Evolutionary conservation across 1,284 basidiomycete genomes (phyloP).

Genomic region (Ustilago curta): DNA sequence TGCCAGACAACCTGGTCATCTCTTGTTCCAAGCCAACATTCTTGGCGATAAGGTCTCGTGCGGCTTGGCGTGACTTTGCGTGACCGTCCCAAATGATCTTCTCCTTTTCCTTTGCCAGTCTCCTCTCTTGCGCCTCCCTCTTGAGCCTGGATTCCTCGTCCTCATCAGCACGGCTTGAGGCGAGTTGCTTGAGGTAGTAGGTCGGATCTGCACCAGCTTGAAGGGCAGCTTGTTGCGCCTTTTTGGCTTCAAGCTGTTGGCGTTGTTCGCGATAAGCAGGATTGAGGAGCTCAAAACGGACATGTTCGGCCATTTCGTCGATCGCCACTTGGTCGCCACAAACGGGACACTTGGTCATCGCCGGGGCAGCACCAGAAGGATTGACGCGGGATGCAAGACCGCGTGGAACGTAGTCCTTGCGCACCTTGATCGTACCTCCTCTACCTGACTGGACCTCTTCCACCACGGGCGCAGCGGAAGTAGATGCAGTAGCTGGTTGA

Average conservation of each 20-base stretch:
- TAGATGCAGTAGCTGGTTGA: conserved; percentile 5
- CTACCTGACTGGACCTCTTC: conserved; percentile 25
- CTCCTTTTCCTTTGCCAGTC: conserved; percentile 62
- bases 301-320: conserved; percentile 95
- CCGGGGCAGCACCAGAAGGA: conserved; percentile 15
- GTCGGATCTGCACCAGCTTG: conserved; percentile 65
- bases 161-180: conserved; percentile 58
- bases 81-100: conserved; percentile 68
- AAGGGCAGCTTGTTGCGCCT: conserved; percentile 63
- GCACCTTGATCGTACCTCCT: conserved; percentile 74
- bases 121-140: conserved; percentile 60
- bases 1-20: conserved; percentile 45
- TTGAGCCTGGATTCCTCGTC: conserved; percentile 59
- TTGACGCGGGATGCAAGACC: conserved; percentile 47
- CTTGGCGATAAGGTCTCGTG: conserved; percentile 51
- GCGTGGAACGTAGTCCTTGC: conserved; percentile 89
- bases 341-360: conserved; percentile 83
- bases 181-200: conserved; percentile 62
- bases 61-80: conserved; percentile 46
- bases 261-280: conserved; percentile 74
- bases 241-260: conserved; percentile 60
- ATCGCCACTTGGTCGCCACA: conserved; percentile 94
- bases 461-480: conserved; percentile 4
- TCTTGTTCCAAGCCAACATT: conserved; percentile 53
- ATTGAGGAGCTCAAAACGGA: conserved; percentile 97